phyloP scores from a whole-genome alignment of 805 yeast species.

The Yarrowia sp. region DNA sequence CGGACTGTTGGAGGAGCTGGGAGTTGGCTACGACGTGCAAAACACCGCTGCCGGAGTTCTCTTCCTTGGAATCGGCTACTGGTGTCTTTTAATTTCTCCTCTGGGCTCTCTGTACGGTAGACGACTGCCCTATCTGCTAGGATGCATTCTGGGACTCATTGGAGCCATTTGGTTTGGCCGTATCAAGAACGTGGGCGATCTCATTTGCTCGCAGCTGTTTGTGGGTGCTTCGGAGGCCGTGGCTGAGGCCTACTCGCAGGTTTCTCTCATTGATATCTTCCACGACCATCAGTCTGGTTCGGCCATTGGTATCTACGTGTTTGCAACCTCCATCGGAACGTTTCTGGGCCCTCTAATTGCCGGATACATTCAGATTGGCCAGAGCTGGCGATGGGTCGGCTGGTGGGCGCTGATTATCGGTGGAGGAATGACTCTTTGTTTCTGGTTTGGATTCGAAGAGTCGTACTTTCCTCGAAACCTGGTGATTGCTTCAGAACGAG shows the following conservation, averaged over 20 bases:
- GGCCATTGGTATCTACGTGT: slow-evolving; percentile 65
- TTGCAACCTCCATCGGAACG: slow-evolving; percentile 75
- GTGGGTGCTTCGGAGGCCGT: slow-evolving; percentile 83
- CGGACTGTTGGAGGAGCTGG: slow-evolving; percentile 57
- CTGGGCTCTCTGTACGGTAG: slow-evolving; percentile 66
- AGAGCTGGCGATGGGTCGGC: slow-evolving; percentile 75
- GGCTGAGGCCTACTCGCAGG: slow-evolving; percentile 69
- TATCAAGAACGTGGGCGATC: slow-evolving; percentile 52
- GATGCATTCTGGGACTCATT: slow-evolving; percentile 54
- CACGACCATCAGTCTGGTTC: slow-evolving; percentile 76
- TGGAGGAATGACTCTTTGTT: slow-evolving; percentile 52
- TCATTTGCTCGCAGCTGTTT: slow-evolving; percentile 74
- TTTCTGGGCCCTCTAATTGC: slow-evolving; percentile 76
- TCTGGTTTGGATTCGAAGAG: slow-evolving; percentile 65
- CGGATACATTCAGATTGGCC: slow-evolving; percentile 58
- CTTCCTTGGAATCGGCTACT: slow-evolving; percentile 65
- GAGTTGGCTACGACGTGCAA: slow-evolving; percentile 63
- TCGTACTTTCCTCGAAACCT: slow-evolving; percentile 47
- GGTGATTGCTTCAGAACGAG: slow-evolving; percentile 15
- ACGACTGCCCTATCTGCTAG: slow-evolving; percentile 58
- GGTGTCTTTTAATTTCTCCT: slow-evolving; percentile 63
- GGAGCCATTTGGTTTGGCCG: slow-evolving; percentile 73
- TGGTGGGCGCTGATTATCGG: slow-evolving; percentile 62
- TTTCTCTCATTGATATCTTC: slow-evolving; percentile 65
- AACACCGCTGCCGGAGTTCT: slow-evolving; percentile 79